phyloP scores from a whole-genome alignment of 805 yeast species.

The Teunomyces cretensis region DNA sequence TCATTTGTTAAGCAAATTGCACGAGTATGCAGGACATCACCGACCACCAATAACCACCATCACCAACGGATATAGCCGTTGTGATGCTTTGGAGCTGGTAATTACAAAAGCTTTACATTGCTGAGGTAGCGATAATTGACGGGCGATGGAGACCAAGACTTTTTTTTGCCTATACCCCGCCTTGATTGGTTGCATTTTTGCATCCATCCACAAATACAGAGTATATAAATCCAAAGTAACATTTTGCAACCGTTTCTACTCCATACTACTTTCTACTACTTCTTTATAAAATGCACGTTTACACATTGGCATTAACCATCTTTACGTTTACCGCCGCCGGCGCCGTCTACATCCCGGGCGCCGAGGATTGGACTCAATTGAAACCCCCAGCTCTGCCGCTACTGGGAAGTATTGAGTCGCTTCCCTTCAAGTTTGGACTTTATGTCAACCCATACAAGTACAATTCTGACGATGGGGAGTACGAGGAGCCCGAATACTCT shows the following conservation, averaged over 20 bases:
- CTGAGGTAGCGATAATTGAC: too few relatives aligned
- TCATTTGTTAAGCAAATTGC: slow-evolving; percentile 3
- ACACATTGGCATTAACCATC: background rate
- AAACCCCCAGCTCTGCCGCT: slow-evolving; percentile 19
- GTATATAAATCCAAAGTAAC: background rate
- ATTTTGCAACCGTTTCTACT: background rate
- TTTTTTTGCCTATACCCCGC: background rate
- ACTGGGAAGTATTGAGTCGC: slow-evolving; percentile 21
- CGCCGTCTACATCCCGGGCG: slow-evolving; percentile 18
- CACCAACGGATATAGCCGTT: too few relatives aligned
- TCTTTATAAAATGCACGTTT: background rate
- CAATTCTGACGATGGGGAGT: slow-evolving; percentile 18
- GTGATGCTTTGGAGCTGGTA: too few relatives aligned
- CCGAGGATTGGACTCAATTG: slow-evolving; percentile 36
- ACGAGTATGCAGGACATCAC: slow-evolving; percentile 3
- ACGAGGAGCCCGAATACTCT: slow-evolving; percentile 16
- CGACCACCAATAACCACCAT: too few relatives aligned
- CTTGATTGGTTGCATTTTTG: background rate
- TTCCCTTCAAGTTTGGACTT: slow-evolving; percentile 37
- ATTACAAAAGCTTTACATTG: too few relatives aligned
- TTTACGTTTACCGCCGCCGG: background rate
- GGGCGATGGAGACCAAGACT: too few relatives aligned
- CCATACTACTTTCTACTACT: background rate
- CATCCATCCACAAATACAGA: slow-evolving; percentile 1
- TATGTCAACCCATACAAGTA: slow-evolving; percentile 28